These are phyloP conservation scores for Metschnikowia kofuensis DNA, from an alignment of 805 yeast species.

Conservation along the genomic window DNA sequence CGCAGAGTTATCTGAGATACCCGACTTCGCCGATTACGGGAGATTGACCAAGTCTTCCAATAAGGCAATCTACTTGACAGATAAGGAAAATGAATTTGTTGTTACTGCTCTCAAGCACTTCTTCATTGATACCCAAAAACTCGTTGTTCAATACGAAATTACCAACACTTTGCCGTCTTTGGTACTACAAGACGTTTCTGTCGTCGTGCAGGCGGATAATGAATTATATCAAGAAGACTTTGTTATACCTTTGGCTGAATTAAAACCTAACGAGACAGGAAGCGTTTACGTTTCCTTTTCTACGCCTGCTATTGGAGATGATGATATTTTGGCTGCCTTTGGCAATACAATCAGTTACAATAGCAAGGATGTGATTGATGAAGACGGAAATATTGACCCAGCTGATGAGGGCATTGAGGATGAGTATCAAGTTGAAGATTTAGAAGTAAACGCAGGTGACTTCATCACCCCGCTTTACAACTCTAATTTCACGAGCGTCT, in stretches of 20 bases:
- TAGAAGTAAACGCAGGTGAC: constrained; percentile 75
- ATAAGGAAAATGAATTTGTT: constrained; percentile 88
- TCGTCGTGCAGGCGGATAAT: constrained; percentile 60
- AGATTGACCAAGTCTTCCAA: constrained; percentile 67
- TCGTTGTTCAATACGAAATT: constrained; percentile 77
- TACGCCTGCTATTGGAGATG: constrained; percentile 51
- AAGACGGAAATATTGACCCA: constrained; percentile 61
- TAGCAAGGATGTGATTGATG: constrained; percentile 74
- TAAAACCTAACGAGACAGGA: constrained; percentile 69
- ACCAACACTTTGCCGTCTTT: constrained; percentile 81
- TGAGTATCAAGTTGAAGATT: constrained; percentile 85
- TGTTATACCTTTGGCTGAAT: constrained; percentile 66
- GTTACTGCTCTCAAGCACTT: constrained; percentile 82
- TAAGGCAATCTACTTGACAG: constrained; percentile 67
- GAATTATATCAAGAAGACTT: constrained; percentile 64
- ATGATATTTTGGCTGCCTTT: constrained; percentile 43
- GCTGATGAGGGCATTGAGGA: constrained; percentile 85
- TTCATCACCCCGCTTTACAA: constrained; percentile 74
- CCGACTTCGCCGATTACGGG: constrained; percentile 75
- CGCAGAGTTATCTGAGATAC: constrained; percentile 64
- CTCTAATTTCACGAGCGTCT: constrained; percentile 68
- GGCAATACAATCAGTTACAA: constrained; percentile 69
- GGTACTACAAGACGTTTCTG: constrained; percentile 73
- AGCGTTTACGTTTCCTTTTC: constrained; percentile 74
- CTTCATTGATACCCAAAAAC: constrained; percentile 61